Conservation (phyloP, 768 basidiomycete species). For the Mycena amicta region DNA sequence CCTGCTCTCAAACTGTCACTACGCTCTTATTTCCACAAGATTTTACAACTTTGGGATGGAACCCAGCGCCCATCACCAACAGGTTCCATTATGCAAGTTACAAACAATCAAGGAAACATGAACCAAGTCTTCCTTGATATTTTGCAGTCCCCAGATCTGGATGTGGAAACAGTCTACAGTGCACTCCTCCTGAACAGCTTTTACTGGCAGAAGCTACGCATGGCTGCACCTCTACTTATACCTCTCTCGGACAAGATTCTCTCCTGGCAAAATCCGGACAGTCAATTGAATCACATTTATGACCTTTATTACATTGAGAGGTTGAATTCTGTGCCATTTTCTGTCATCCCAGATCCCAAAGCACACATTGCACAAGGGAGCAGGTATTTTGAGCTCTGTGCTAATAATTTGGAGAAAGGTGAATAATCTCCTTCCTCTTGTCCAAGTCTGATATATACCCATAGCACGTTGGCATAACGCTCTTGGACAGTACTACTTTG, state of each 20-base stretch:
- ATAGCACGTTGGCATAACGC: not conserved
- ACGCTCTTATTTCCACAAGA: not conserved
- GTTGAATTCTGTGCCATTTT: no score
- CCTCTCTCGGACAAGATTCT: no score
- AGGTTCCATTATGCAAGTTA: not conserved
- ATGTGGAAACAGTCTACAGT: not conserved
- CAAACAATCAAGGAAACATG: not conserved
- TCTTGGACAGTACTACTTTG: not conserved
- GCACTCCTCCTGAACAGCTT: not conserved
- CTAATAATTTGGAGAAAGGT: no score
- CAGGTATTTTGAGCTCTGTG: no score
- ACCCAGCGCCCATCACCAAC: not conserved
- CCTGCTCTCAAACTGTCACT: not conserved
- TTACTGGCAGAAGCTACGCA: not conserved
- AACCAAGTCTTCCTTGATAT: not conserved
- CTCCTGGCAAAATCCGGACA: no score
- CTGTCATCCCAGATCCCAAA: no score
- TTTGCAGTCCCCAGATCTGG: no score
- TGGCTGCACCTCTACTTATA: not conserved
- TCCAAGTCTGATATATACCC: no score
- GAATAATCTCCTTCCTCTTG: no score
- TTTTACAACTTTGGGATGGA: not conserved
- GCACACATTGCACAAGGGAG: no score
- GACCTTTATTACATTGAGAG: no score
- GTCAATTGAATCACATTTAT: no score